These are phyloP conservation scores for Aspergillus coremiiformis DNA, from an alignment of 495 filamentous ascomycete species.

Conservation along the genomic window DNA sequence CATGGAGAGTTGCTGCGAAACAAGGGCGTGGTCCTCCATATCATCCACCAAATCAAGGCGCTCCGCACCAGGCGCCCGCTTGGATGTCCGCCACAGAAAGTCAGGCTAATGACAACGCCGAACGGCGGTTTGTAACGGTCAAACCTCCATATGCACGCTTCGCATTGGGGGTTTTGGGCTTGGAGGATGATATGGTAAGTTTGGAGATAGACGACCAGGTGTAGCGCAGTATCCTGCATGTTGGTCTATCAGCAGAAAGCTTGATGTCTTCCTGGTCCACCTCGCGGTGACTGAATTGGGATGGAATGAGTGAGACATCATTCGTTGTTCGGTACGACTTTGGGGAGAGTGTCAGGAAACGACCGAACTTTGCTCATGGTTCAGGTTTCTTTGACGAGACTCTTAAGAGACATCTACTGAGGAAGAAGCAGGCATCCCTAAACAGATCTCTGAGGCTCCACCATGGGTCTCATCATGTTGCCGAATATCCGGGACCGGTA, in stretches of 20 bases:
- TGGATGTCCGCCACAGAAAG: constrained; percentile 21
- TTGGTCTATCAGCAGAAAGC: neutral
- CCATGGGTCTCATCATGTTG: neutral
- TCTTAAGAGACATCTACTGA: neutral
- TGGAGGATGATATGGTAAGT: constrained; percentile 48
- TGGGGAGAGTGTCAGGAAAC: neutral
- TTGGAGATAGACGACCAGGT: constrained; percentile 27
- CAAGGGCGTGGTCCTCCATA: constrained; percentile 64
- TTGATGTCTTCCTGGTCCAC: neutral
- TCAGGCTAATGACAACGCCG: constrained; percentile 28
- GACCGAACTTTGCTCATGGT: neutral
- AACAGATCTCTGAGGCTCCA: neutral
- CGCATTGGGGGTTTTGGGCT: constrained; percentile 53
- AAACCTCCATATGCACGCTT: constrained; percentile 38
- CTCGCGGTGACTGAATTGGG: neutral
- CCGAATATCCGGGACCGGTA: neutral
- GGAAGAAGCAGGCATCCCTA: neutral
- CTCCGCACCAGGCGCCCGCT: neutral
- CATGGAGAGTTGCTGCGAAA: constrained; percentile 67
- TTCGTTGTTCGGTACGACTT: neutral
- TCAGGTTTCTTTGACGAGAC: neutral
- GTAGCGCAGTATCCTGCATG: neutral
- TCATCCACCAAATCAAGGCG: neutral
- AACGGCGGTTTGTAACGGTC: constrained; percentile 43
- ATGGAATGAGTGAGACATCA: neutral